phyloP scores from a whole-genome alignment of 2,329 filamentous ascomycete genomes.

The Botryosphaeria agaves region DNA sequence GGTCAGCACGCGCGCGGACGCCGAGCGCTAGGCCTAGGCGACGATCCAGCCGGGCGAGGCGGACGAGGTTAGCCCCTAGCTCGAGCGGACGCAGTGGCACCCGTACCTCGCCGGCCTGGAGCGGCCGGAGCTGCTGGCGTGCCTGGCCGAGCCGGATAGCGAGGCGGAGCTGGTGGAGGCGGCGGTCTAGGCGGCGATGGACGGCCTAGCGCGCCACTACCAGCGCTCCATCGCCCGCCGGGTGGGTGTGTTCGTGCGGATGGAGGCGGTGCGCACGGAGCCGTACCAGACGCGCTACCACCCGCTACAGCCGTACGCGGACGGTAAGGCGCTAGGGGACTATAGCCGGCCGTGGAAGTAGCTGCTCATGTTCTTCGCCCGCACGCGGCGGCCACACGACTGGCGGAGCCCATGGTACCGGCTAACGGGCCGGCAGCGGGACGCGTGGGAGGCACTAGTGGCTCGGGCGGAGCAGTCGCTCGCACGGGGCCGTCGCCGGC shows the following conservation, averaged over 20 bases:
- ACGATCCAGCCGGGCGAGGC: not conserved
- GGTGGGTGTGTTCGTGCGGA: not conserved
- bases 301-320: slow-evolving; percentile 1
- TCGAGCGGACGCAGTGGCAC: not conserved
- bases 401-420: slow-evolving; percentile 1
- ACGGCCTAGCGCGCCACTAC: not conserved
- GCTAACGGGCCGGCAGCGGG: not conserved
- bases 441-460: not conserved
- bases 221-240: not conserved
- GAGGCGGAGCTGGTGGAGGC: not conserved
- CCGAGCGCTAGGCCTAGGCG: slow-evolving; percentile 12
- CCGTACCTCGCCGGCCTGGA: not conserved
- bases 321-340: not conserved
- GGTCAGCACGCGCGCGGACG: slow-evolving; percentile 3
- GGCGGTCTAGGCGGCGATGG: not conserved
- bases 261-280: slow-evolving; percentile 1
- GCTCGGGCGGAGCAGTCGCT: not conserved
- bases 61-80: not conserved
- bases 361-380: slow-evolving; percentile 1
- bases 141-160: not conserved
- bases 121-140: not conserved
- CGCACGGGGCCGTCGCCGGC: not conserved
- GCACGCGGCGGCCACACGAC: not conserved
- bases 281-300: slow-evolving; percentile 1
- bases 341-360: slow-evolving; percentile 1